Base-by-base conservation (phyloP, 352 stramenopile species). In the Phytophthora hybrid region DNA sequence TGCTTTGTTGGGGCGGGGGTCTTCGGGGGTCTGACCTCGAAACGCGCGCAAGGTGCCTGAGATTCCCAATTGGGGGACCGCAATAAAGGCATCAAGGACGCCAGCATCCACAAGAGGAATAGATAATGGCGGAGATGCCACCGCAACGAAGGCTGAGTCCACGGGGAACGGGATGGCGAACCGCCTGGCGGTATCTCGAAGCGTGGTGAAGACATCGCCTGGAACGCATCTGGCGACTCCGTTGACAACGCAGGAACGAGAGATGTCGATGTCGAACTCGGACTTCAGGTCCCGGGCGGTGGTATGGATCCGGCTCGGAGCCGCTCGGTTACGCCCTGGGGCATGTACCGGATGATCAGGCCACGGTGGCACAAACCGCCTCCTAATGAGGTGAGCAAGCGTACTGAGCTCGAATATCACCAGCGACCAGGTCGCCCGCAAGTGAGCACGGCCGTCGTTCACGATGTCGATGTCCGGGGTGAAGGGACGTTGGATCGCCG, bases 341-440 rank as follows among this genome's bases (percentile, higher is more conserved):
- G 18, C 41, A 51, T 51, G 2, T n/a, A n/a, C n/a, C n/a, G 41
- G 41, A 10, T 21, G 41, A 51, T 51, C 41, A 51, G 41, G 41
- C 41, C 41, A 23, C 41, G 16, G 18, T 23, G 41, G 16, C 41
- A 51, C 41, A 51, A 51, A 51, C 41, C 41, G 41, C 18, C 5
- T 5, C 16, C 41, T 18, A 10, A 72, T 31, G 2, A 73, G 51
- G n/a, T 67, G 66, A 1, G 23, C 11, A 4, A 74, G 19, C 0
- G 3, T 8, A 2, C 10, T 1, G 26, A 74, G 11, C 21, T 71
- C 39, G 0, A 55, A 39, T 1, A 71, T 18, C 0, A 58, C 31
- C 5, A 71, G 69, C 37, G 55, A 71, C 69, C 62, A 69, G 21
- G 63, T 59, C 37, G 37, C 56, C 2, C 7, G 5, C 19, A 6